These are phyloP conservation scores for Butyriboletus loyo DNA, from an alignment of 768 basidiomycete species.

Conservation along the genomic window DNA sequence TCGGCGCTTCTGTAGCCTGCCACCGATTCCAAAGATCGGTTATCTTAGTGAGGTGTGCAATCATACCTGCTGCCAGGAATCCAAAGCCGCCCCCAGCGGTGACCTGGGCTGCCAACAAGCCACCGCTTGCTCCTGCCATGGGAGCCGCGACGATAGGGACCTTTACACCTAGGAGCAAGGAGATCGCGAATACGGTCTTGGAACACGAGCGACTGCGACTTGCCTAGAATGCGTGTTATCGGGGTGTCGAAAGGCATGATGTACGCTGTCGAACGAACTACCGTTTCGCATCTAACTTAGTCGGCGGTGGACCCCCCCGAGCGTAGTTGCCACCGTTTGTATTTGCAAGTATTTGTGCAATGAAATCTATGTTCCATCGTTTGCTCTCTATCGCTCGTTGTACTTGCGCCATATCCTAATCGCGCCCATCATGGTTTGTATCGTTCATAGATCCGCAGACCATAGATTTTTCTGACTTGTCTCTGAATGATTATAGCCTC, in stretches of 20 bases:
- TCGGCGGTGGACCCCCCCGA: no score
- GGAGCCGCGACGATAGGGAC: constrained; percentile 63
- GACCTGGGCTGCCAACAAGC: constrained; percentile 57
- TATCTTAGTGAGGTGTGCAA: neutral
- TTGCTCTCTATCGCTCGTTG: constrained; percentile 21
- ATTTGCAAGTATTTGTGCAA: constrained; percentile 36
- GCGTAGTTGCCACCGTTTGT: constrained; percentile 15
- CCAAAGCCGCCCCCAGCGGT: constrained; percentile 72
- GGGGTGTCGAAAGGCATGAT: constrained; percentile 33
- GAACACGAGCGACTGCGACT: constrained; percentile 10
- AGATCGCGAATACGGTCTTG: neutral
- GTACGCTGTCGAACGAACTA: no score
- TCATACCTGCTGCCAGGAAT: constrained; percentile 62
- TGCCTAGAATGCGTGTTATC: constrained; percentile 53
- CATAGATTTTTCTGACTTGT: constrained; percentile 7
- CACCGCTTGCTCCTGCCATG: constrained; percentile 72
- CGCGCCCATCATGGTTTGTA: constrained; percentile 58
- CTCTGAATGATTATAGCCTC: constrained; percentile 53
- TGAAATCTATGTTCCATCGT: constrained; percentile 20
- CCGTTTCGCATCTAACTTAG: no score
- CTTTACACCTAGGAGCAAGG: constrained; percentile 40
- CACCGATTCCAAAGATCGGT: constrained; percentile 4
- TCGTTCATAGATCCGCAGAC: constrained; percentile 11
- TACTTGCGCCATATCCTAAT: constrained; percentile 22
- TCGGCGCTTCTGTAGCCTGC: constrained; percentile 49